Percentiles rank a stretch among this genome's conserved stretches.
These are phyloP conservation scores for Macrolepiota dolichaula DNA, from an alignment of 768 basidiomycete species.

Conservation along the genomic window DNA sequence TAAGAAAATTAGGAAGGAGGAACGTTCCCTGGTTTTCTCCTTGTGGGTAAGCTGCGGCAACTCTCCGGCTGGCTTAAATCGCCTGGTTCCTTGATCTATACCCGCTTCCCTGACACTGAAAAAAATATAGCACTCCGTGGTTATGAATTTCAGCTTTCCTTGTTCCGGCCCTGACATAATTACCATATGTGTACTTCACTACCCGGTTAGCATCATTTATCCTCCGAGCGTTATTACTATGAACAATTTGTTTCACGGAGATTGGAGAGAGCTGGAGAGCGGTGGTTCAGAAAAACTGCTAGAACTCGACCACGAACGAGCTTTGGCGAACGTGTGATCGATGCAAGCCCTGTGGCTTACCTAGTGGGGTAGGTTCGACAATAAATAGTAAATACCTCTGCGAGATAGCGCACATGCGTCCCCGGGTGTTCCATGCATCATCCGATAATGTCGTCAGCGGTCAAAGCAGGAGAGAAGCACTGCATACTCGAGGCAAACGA, in stretches of 20 bases:
- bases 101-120: background rate
- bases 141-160: background rate
- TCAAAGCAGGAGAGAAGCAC: background rate
- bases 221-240: background rate
- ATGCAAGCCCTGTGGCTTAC: background rate
- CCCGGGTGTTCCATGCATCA: background rate
- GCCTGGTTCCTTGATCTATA: background rate
- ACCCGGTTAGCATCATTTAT: no score
- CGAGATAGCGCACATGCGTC: slow-evolving; percentile 6
- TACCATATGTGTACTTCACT: background rate
- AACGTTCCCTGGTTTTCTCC: background rate
- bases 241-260: background rate
- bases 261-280: background rate
- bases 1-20: slow-evolving; percentile 4
- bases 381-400: background rate
- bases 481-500: background rate
- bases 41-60: background rate
- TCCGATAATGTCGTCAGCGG: background rate
- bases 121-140: background rate
- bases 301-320: background rate
- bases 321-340: slow-evolving; percentile 6
- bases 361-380: background rate
- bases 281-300: background rate
- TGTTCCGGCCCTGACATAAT: slow-evolving; percentile 1
- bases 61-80: background rate